Percentiles rank a stretch among this genome's conserved stretches.
Conservation (phyloP, 257 asterid species). For the Capsicum pubescens region DNA sequence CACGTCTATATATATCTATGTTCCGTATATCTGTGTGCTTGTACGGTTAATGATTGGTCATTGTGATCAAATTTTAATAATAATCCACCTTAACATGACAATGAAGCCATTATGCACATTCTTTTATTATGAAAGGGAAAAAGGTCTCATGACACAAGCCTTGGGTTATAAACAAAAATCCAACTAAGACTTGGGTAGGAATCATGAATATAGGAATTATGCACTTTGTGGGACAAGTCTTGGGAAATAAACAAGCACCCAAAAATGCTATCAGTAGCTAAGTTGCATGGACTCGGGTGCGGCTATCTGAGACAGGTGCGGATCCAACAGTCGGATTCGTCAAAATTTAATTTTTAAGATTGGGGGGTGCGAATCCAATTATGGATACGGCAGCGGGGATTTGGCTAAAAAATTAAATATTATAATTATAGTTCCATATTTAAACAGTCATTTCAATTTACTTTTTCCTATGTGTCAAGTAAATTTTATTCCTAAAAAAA, state of each 20-base stretch:
- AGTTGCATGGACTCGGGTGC: too few species aligned
- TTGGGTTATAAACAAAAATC: background rate
- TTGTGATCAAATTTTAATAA: background rate
- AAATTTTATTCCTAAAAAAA: too few species aligned
- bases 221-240: background rate
- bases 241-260: background rate
- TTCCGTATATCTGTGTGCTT: background rate
- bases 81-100: background rate
- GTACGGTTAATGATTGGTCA: background rate
- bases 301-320: too few species aligned
- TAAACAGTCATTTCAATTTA: too few species aligned
- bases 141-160: background rate
- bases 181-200: constrained; percentile 2
- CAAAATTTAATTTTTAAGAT: too few species aligned
- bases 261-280: background rate
- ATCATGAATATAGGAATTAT: background rate
- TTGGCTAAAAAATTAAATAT: too few species aligned
- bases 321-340: too few species aligned
- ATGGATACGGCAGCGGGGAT: too few species aligned
- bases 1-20: background rate
- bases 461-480: too few species aligned
- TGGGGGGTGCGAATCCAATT: too few species aligned
- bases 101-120: background rate
- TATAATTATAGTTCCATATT: too few species aligned
- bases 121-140: background rate